These are phyloP conservation scores for Sugiyamaella novakii DNA, from an alignment of 1,139 yeast genomes.

Conservation along the genomic window DNA sequence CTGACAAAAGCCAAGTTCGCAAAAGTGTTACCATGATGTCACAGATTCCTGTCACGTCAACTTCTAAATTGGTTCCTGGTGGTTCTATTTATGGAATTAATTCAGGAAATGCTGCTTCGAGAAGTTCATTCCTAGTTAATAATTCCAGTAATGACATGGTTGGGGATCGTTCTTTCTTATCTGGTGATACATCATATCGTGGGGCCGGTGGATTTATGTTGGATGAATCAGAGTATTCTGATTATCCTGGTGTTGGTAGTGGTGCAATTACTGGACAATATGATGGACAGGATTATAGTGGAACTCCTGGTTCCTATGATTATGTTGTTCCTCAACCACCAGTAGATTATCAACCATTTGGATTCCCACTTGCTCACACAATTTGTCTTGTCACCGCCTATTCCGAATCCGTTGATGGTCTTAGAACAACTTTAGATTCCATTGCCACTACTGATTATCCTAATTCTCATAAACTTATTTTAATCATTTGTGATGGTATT, in stretches of 20 bases:
- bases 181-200: conserved; percentile 36
- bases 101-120: conserved; percentile 28
- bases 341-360: conserved; percentile 81
- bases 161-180: conserved; percentile 29
- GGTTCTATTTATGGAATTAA: conserved; percentile 35
- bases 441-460: conserved; percentile 92
- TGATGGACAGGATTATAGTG: conserved; percentile 29
- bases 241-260: conserved; percentile 7
- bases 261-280: conserved; percentile 9
- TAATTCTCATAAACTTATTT: conserved; percentile 83
- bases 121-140: conserved; percentile 35
- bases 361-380: conserved; percentile 83
- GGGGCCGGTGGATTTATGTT: conserved; percentile 31
- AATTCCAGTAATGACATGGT: conserved; percentile 17
- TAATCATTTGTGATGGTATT: conserved; percentile 89
- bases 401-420: conserved; percentile 85
- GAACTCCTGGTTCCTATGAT: conserved; percentile 49
- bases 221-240: conserved; percentile 25
- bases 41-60: conserved; percentile 41
- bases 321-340: conserved; percentile 91
- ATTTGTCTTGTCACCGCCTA: conserved; percentile 88
- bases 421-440: conserved; percentile 87
- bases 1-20: conserved; percentile 29
- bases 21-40: conserved; percentile 42
- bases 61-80: conserved; percentile 43